Evolutionary conservation across 768 basidiomycete species (phyloP).

Genomic region (Cystofilobasidium bisporidii): DNA sequence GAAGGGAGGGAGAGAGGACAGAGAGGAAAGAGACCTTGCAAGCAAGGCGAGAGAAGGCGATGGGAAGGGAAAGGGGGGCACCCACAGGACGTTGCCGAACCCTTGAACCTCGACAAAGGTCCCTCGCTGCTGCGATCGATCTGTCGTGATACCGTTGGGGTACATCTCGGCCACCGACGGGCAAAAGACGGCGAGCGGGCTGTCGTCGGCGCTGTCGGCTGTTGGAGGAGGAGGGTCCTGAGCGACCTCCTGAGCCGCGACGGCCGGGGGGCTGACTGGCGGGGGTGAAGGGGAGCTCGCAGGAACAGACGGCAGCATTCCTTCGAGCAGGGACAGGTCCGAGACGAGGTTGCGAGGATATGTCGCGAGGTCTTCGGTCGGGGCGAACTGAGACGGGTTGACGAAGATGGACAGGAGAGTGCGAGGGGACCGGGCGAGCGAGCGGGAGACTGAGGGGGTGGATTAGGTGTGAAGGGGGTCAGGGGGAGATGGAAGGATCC

Average conservation of each 20-base stretch:
- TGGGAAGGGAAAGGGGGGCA: constrained; percentile 37
- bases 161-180: constrained; percentile 80
- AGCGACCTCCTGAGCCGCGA: constrained; percentile 24
- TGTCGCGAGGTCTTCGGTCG: constrained; percentile 78
- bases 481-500: no score
- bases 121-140: constrained; percentile 63
- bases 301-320: constrained; percentile 25
- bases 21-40: no score
- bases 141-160: constrained; percentile 77
- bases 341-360: constrained; percentile 78
- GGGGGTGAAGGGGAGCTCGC: background rate
- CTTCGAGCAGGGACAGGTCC: constrained; percentile 58
- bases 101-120: constrained; percentile 90
- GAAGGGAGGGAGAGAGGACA: background rate
- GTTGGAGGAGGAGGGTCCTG: constrained; percentile 37
- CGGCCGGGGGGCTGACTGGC: constrained; percentile 1
- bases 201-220: constrained; percentile 42
- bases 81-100: constrained; percentile 87
- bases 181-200: constrained; percentile 53
- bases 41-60: background rate
- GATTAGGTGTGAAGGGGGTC: no score
- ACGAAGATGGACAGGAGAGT: constrained; percentile 95
- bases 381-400: constrained; percentile 86
- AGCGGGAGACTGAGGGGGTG: constrained; percentile 56
- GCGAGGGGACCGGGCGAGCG: constrained; percentile 65